Evolutionary conservation across 441 rosid genomes (phyloP).

Genomic region (Populus hybrid): DNA sequence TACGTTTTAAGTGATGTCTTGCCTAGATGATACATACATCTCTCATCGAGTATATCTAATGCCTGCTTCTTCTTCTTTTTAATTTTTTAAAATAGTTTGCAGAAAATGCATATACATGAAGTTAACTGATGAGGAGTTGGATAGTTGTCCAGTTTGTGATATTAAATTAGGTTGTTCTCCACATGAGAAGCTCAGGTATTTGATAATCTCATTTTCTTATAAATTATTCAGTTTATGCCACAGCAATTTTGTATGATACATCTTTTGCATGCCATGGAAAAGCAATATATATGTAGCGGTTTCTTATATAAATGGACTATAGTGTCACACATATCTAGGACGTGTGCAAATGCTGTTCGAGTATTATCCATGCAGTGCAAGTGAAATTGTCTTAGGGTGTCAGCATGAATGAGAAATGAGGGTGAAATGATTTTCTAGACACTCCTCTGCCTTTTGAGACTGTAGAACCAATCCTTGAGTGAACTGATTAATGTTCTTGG

Average conservation of each 20-base stretch:
- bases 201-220: not conserved
- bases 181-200: constrained; percentile 60
- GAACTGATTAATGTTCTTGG: not conserved
- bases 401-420: not conserved
- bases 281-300: not conserved
- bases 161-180: constrained; percentile 56
- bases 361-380: not conserved
- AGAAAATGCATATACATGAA: constrained; percentile 58
- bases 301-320: not conserved
- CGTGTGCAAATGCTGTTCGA: not conserved
- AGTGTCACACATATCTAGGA: not conserved
- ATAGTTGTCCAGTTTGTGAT: constrained; percentile 61
- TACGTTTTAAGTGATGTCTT: not conserved
- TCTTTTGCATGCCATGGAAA: not conserved
- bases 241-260: not conserved
- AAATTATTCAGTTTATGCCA: not conserved
- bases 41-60: constrained; percentile 1
- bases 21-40: not conserved
- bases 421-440: not conserved
- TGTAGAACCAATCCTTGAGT: not conserved
- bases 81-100: constrained; percentile 44
- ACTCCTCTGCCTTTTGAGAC: not conserved
- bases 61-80: not conserved
- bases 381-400: not conserved
- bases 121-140: constrained; percentile 52